Conservation (phyloP, 1,139 yeast species). For the Yamadazyma taylorii region DNA sequence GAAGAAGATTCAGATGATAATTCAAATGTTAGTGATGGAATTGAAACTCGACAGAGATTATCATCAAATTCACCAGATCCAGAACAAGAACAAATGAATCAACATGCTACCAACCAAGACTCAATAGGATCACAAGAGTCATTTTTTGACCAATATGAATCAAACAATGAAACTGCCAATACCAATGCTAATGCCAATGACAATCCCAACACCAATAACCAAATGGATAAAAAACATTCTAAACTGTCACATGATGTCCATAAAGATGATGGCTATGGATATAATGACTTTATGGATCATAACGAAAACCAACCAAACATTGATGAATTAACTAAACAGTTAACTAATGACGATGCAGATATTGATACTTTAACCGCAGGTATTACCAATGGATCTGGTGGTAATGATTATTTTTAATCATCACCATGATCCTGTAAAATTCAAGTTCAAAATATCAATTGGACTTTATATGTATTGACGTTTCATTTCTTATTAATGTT, state of each 20-base stretch:
- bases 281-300: slow-evolving; percentile 31
- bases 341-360: slow-evolving; percentile 31
- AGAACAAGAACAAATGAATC: background rate
- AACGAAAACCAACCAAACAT: slow-evolving; percentile 17
- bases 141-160: slow-evolving; percentile 16
- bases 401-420: slow-evolving; percentile 14
- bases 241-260: slow-evolving; percentile 9
- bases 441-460: no score
- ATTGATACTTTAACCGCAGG: slow-evolving; percentile 36
- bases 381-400: slow-evolving; percentile 22
- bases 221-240: slow-evolving; percentile 3
- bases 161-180: slow-evolving; percentile 7
- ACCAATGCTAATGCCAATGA: slow-evolving; percentile 7
- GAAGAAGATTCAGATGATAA: slow-evolving; percentile 6
- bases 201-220: slow-evolving; percentile 5
- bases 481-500: slow-evolving; percentile 13
- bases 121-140: slow-evolving; percentile 15
- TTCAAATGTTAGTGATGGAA: background rate
- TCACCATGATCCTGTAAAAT: no score
- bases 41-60: background rate
- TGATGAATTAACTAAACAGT: slow-evolving; percentile 30
- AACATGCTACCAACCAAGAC: slow-evolving; percentile 1
- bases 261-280: slow-evolving; percentile 28
- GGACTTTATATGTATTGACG: background rate
- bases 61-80: background rate